Percentiles rank a stretch among this genome's conserved stretches.
Evolutionary conservation across 192 early-diverging fungal species (phyloP).

Genomic region (Allomyces macrogynus): DNA sequence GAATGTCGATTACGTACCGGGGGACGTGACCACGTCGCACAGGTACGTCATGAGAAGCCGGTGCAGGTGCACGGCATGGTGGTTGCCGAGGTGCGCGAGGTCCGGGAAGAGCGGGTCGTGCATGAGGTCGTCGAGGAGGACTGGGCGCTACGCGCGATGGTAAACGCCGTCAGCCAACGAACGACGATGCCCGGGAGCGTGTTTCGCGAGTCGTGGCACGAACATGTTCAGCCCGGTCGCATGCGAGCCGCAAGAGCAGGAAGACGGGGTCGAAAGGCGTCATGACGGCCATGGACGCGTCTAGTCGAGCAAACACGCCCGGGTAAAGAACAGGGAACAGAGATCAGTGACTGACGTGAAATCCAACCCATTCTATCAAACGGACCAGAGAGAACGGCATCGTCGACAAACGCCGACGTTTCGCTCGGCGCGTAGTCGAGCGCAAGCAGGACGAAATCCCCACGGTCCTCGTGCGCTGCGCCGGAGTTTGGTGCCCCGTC

Average conservation of each 20-base stretch:
- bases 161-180: too few relatives aligned
- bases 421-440: background rate
- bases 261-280: background rate
- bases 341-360: background rate
- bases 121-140: background rate
- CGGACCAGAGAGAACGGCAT: background rate
- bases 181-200: too few relatives aligned
- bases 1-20: background rate
- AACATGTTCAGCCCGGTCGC: background rate
- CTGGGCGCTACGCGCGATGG: too few relatives aligned
- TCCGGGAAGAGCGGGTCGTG: background rate
- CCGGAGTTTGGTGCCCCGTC: too few relatives aligned
- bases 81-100: background rate
- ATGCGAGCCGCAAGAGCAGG: background rate
- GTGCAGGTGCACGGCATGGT: background rate
- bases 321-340: too few relatives aligned
- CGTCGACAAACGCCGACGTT: background rate
- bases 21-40: background rate
- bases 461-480: background rate
- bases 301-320: background rate
- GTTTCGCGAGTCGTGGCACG: too few relatives aligned
- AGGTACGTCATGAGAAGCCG: background rate
- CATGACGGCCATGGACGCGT: background rate
- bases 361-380: background rate
- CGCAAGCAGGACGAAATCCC: background rate